These are phyloP conservation scores for Phytophthora pisi DNA, from an alignment of 352 stramenopile species.

Conservation along the genomic window DNA sequence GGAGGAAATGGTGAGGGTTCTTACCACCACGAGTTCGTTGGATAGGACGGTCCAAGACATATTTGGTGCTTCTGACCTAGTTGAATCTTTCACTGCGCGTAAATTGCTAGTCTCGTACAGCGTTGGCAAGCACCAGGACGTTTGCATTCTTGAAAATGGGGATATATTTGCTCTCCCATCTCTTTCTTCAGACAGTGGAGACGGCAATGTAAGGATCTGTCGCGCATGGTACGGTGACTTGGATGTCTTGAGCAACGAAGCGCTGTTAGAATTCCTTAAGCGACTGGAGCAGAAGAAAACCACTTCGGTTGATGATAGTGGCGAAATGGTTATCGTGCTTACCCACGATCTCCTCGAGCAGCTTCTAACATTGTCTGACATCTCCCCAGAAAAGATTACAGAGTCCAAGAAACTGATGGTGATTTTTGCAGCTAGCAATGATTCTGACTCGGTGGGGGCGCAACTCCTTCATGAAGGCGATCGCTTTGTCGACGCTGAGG, in stretches of 20 bases:
- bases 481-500: conserved; percentile 43
- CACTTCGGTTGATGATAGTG: conserved; percentile 7
- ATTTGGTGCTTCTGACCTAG: conserved; percentile 12
- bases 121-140: conserved; percentile 15
- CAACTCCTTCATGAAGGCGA: conserved; percentile 35
- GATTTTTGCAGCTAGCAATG: conserved; percentile 24
- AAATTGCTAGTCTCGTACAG: conserved; percentile 39
- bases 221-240: conserved; percentile 65
- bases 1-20: conserved; percentile 18
- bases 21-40: neutral
- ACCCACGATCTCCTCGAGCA: conserved; percentile 35
- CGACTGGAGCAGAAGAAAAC: conserved; percentile 16
- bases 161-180: conserved; percentile 35
- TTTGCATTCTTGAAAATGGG: conserved; percentile 32
- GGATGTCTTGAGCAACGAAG: conserved; percentile 36
- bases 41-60: conserved; percentile 27
- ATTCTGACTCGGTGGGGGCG: conserved; percentile 21
- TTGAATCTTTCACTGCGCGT: neutral
- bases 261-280: conserved; percentile 32
- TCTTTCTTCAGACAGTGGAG: neutral
- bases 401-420: conserved; percentile 37
- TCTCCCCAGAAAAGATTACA: conserved; percentile 23
- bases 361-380: conserved; percentile 28
- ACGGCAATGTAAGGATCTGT: conserved; percentile 20
- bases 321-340: conserved; percentile 17